Conservation (phyloP, 306 rosid genomes). For the Cotoneaster glaucophyllus region DNA sequence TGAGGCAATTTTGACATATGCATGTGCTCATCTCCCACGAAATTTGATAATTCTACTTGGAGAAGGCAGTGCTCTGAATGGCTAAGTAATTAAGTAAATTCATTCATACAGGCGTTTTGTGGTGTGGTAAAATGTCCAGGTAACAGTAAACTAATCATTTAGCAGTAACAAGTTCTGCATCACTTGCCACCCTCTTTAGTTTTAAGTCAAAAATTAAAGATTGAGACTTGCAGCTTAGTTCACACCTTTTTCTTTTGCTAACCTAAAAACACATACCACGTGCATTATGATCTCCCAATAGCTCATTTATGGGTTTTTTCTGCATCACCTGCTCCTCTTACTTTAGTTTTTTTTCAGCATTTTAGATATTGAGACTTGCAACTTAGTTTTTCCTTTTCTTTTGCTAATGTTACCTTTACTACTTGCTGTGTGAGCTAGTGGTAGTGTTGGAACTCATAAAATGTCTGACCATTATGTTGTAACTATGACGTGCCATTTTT, state of each 20-base stretch:
- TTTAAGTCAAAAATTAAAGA: not conserved
- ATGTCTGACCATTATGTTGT: not conserved
- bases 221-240: not conserved
- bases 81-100: not conserved
- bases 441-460: not conserved
- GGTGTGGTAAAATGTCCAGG: not conserved
- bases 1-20: not conserved
- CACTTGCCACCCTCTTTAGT: not conserved
- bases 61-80: not conserved
- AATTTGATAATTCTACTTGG: not conserved
- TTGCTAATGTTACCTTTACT: not conserved
- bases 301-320: constrained; percentile 6
- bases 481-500: not conserved
- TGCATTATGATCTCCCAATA: not conserved
- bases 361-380: not conserved
- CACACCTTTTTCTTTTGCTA: not conserved
- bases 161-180: not conserved
- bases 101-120: not conserved
- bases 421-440: not conserved
- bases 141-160: not conserved
- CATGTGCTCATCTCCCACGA: not conserved
- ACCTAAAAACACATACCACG: not conserved
- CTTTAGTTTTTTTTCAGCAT: not conserved
- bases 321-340: not conserved
- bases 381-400: not conserved